Conservation (phyloP, 2,329 filamentous ascomycete species). For the Stenocarpella maydis region DNA sequence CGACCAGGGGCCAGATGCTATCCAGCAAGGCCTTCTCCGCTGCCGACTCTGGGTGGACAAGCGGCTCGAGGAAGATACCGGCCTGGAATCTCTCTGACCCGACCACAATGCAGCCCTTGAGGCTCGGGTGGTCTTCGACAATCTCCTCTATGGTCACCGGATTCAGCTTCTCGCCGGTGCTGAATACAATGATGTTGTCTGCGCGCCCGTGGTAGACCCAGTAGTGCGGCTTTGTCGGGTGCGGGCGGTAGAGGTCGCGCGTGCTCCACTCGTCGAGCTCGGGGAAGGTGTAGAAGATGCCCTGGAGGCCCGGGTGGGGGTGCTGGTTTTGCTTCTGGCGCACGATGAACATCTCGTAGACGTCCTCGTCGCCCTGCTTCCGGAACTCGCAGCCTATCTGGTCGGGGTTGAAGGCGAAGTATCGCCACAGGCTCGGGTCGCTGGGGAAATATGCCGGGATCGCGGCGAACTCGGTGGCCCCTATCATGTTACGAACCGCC, state of each 20-base stretch:
- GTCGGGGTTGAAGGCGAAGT: conserved; percentile 52
- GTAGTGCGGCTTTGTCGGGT: conserved; percentile 48
- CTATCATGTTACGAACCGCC: conserved; percentile 47
- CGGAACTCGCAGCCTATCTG: conserved; percentile 53
- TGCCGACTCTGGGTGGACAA: conserved; percentile 40
- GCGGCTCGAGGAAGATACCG: conserved; percentile 56
- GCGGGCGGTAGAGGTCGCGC: conserved; percentile 53
- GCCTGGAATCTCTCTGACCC: conserved; percentile 56
- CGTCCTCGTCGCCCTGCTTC: conserved; percentile 43
- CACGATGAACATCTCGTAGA: conserved; percentile 50
- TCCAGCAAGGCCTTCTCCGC: conserved; percentile 49
- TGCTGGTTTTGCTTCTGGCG: conserved; percentile 49
- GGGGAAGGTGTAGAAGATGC: conserved; percentile 52
- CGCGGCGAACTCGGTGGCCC: conserved; percentile 50
- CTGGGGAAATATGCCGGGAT: conserved; percentile 43
- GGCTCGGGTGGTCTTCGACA: conserved; percentile 48
- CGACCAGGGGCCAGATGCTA: conserved; percentile 53
- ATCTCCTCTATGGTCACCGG: conserved; percentile 53
- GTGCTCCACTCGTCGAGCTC: conserved; percentile 51
- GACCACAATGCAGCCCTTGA: conserved; percentile 55
- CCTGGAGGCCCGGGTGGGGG: conserved; percentile 47
- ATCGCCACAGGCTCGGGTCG: conserved; percentile 50
- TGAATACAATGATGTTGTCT: conserved; percentile 59
- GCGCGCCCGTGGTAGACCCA: conserved; percentile 47
- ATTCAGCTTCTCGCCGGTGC: conserved; percentile 61